A percentile compares a stretch with the other conserved stretches of the same genome.
Evolutionary conservation across 768 basidiomycete genomes (phyloP).

Genomic region (Crepidotus variabilis): DNA sequence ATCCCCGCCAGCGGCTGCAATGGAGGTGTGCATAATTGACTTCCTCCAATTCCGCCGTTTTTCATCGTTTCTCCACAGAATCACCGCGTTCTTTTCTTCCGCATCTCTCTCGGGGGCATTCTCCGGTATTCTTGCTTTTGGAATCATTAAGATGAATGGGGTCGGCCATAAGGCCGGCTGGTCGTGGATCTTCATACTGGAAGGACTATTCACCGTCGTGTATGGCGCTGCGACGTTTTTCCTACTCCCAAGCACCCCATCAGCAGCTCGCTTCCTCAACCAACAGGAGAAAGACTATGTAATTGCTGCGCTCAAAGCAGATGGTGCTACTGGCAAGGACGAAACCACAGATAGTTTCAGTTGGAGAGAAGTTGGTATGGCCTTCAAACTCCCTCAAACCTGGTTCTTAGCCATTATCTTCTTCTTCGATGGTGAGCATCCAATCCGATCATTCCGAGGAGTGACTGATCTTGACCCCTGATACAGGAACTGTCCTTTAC

Average conservation of each 20-base stretch:
- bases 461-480: constrained; percentile 1
- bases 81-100: constrained; percentile 47
- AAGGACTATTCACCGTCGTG: constrained; percentile 61
- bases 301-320: constrained; percentile 32
- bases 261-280: constrained; percentile 46
- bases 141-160: constrained; percentile 63
- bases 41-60: constrained; percentile 10
- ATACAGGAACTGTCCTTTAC: constrained; percentile 39
- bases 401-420: constrained; percentile 45
- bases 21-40: constrained; percentile 32
- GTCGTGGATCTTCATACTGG: constrained; percentile 68
- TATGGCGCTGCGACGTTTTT: constrained; percentile 51
- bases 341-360: constrained; percentile 42
- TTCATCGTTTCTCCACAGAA: constrained; percentile 34
- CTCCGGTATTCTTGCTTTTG: constrained; percentile 64
- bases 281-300: constrained; percentile 47
- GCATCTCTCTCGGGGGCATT: constrained; percentile 63
- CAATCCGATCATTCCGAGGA: neutral
- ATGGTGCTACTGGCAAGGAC: constrained; percentile 33
- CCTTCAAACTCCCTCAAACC: constrained; percentile 51
- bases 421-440: constrained; percentile 46
- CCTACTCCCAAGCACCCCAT: constrained; percentile 34
- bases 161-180: constrained; percentile 52
- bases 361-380: constrained; percentile 50
- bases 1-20: constrained; percentile 47